These are phyloP conservation scores for Psilocybe sp. DNA, from an alignment of 768 basidiomycete genomes.

Conservation along the genomic window DNA sequence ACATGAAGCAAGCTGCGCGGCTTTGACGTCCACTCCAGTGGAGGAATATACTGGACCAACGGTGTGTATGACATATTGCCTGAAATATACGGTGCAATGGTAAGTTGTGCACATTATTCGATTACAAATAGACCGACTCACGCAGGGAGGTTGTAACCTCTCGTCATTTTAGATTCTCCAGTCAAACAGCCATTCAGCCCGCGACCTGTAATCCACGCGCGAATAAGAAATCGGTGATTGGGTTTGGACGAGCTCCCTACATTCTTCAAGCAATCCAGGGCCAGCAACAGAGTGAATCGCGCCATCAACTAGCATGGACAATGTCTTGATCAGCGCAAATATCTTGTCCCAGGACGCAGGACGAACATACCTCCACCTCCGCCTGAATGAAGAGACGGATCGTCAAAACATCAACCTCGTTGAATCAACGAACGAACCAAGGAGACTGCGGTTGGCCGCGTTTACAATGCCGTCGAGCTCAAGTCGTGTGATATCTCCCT, in stretches of 20 bases:
- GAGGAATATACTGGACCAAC: slow-evolving; percentile 72
- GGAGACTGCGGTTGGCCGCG: slow-evolving; percentile 71
- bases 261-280: slow-evolving; percentile 61
- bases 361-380: slow-evolving; percentile 69
- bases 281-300: slow-evolving; percentile 82
- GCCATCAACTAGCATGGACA: slow-evolving; percentile 59
- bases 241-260: slow-evolving; percentile 28
- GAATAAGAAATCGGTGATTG: neutral
- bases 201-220: slow-evolving; percentile 45
- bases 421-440: slow-evolving; percentile 44
- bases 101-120: neutral
- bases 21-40: slow-evolving; percentile 38
- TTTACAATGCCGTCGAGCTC: slow-evolving; percentile 77
- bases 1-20: slow-evolving; percentile 60
- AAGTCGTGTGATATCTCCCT: slow-evolving; percentile 76
- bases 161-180: slow-evolving; percentile 78
- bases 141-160: slow-evolving; percentile 76
- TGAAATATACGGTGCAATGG: slow-evolving; percentile 20
- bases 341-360: neutral
- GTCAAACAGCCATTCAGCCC: slow-evolving; percentile 64
- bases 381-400: slow-evolving; percentile 35
- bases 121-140: slow-evolving; percentile 32
- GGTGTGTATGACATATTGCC: slow-evolving; percentile 74
- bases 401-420: neutral
- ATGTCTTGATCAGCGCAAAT: neutral